These are phyloP conservation scores for Ascochyta koolunga DNA, from an alignment of 2,329 filamentous ascomycete genomes.

Conservation along the genomic window DNA sequence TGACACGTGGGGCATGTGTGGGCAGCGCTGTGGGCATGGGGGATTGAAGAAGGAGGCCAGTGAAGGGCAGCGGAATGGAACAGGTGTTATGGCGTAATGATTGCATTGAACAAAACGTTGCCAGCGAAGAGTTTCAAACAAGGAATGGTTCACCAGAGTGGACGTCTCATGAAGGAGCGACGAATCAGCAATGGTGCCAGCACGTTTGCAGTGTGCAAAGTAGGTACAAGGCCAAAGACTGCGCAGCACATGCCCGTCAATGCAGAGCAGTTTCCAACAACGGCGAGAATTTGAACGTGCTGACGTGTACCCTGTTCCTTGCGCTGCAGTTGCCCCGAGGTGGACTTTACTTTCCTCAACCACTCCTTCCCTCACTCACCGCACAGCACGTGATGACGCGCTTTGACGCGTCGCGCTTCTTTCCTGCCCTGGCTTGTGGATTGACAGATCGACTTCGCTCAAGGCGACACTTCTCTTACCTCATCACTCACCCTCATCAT, in stretches of 20 bases:
- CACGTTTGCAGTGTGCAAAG: neutral
- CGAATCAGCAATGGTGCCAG: neutral
- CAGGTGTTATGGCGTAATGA: constrained; percentile 13
- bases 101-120: constrained; percentile 2
- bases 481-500: neutral
- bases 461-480: neutral
- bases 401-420: constrained; percentile 2
- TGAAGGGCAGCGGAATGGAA: neutral
- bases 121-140: neutral
- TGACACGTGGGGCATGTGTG: no score
- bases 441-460: neutral
- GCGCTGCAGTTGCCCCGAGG: neutral
- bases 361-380: constrained; percentile 1
- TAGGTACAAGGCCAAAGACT: neutral
- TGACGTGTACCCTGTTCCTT: neutral
- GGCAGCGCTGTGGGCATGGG: neutral
- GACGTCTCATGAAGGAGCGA: neutral
- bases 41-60: neutral
- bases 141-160: neutral
- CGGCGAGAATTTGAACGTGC: neutral
- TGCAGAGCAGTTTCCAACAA: neutral
- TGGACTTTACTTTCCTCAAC: neutral
- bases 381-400: constrained; percentile 2
- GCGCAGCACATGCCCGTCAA: constrained; percentile 4
- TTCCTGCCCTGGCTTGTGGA: neutral